Conservation (phyloP, 495 filamentous ascomycete genomes). For the Neurospora intermedia region DNA sequence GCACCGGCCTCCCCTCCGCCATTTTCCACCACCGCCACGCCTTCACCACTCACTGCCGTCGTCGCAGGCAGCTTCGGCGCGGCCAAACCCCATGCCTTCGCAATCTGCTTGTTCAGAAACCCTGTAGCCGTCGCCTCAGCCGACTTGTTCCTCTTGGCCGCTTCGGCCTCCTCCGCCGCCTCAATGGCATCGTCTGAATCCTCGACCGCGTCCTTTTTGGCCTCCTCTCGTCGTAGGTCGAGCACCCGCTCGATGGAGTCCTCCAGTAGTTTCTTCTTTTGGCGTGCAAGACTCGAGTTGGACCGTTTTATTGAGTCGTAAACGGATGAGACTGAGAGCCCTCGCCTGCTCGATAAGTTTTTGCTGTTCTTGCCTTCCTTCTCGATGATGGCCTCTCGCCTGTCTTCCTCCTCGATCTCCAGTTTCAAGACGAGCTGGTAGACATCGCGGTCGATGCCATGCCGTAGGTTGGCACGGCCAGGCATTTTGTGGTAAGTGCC, state of each 20-base stretch:
- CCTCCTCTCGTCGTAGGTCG: slow-evolving; percentile 58
- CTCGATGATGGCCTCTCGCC: slow-evolving; percentile 9
- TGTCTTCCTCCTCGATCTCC: slow-evolving; percentile 36
- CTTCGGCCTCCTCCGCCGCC: slow-evolving; percentile 41
- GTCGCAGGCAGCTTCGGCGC: slow-evolving; percentile 22
- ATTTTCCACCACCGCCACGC: not conserved
- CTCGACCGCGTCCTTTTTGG: slow-evolving; percentile 41
- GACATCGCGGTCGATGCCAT: slow-evolving; percentile 35
- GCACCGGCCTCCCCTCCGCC: not conserved
- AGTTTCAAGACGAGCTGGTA: slow-evolving; percentile 68
- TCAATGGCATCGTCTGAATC: slow-evolving; percentile 56
- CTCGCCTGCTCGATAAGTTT: not conserved
- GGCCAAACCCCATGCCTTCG: slow-evolving; percentile 49
- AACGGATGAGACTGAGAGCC: slow-evolving; percentile 49
- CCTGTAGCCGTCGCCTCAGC: slow-evolving; percentile 16
- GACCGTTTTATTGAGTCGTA: slow-evolving; percentile 72
- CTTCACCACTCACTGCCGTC: slow-evolving; percentile 5
- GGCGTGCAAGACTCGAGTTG: slow-evolving; percentile 73
- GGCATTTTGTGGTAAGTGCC: slow-evolving; percentile 4
- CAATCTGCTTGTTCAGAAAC: slow-evolving; percentile 26
- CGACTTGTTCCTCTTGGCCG: slow-evolving; percentile 9
- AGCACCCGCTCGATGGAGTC: slow-evolving; percentile 81
- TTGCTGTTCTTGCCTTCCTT: slow-evolving; percentile 1
- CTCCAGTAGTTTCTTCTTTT: slow-evolving; percentile 69
- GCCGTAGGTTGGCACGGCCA: slow-evolving; percentile 9